phyloP scores from a whole-genome alignment of 2,329 filamentous ascomycete genomes.

The Pseudopyricularia cyperi region DNA sequence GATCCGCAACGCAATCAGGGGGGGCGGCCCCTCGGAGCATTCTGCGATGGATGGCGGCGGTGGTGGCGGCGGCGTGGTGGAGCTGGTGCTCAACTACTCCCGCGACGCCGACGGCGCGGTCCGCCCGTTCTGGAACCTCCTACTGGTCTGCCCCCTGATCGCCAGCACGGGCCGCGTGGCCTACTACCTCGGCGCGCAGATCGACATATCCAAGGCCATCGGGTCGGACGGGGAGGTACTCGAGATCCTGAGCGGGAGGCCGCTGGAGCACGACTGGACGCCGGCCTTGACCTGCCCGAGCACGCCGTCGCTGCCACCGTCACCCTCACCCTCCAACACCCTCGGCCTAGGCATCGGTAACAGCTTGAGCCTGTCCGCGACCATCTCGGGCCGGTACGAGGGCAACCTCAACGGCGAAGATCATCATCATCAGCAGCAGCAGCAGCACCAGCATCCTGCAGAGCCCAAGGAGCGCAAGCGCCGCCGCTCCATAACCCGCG shows the following conservation, averaged over 20 bases:
- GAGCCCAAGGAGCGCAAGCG: neutral
- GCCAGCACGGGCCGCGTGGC: constrained; percentile 31
- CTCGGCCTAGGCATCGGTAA: neutral
- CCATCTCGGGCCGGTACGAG: neutral
- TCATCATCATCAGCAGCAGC: neutral
- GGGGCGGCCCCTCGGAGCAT: neutral
- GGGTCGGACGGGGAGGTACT: constrained; percentile 36
- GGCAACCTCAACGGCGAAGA: neutral
- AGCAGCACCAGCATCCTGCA: neutral
- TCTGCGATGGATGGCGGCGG: neutral
- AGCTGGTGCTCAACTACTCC: constrained; percentile 33
- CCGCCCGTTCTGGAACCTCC: constrained; percentile 40
- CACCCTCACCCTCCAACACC: neutral
- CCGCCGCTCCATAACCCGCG: neutral
- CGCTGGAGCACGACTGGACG: neutral
- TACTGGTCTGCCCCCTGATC: constrained; percentile 38
- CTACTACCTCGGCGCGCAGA: constrained; percentile 42
- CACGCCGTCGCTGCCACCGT: neutral
- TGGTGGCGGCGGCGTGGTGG: constrained; percentile 21
- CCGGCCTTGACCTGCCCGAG: neutral
- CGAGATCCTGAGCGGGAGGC: constrained; percentile 21
- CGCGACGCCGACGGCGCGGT: constrained; percentile 21
- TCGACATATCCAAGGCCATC: constrained; percentile 42
- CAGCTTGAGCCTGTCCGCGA: neutral
- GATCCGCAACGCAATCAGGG: constrained; percentile 21